A percentile compares a stretch with the other conserved stretches of the same genome.
Evolutionary conservation across 371 early-diverging fungal species (phyloP).

Genomic region (Mortierella sp.): DNA sequence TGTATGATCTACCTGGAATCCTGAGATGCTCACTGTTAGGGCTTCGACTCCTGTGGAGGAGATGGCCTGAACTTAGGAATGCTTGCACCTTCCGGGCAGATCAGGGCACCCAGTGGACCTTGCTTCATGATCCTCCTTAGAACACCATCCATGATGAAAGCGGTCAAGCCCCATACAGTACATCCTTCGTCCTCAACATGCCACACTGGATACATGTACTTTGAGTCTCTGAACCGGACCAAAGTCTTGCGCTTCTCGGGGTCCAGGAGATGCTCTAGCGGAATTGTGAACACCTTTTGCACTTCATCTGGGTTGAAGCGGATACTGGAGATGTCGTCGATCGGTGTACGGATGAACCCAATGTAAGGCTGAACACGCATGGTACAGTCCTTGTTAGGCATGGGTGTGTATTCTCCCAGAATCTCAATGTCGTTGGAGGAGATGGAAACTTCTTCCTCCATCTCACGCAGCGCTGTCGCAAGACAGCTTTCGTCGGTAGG

Average conservation of each 20-base stretch:
- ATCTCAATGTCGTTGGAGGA: constrained; percentile 60
- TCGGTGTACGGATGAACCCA: constrained; percentile 64
- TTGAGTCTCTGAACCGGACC: constrained; percentile 70
- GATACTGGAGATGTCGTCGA: constrained; percentile 55
- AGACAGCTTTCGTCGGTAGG: constrained; percentile 62
- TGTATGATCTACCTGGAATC: not conserved
- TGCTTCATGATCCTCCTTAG: constrained; percentile 30
- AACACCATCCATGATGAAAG: constrained; percentile 76
- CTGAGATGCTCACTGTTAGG: not conserved
- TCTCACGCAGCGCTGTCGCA: constrained; percentile 85
- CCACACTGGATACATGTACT: constrained; percentile 72
- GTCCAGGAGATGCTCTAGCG: constrained; percentile 71
- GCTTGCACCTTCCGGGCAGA: constrained; percentile 29
- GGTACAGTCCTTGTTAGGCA: constrained; percentile 61
- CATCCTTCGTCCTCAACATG: constrained; percentile 63
- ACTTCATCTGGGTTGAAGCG: constrained; percentile 77
- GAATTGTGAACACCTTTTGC: constrained; percentile 73
- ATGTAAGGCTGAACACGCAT: constrained; percentile 82
- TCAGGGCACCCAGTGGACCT: constrained; percentile 38
- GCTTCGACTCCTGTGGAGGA: not conserved
- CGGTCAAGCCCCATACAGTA: constrained; percentile 89
- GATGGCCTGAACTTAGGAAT: constrained; percentile 28
- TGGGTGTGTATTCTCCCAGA: constrained; percentile 71
- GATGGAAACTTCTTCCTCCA: constrained; percentile 86
- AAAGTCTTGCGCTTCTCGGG: constrained; percentile 54